A percentile compares a stretch with the other conserved stretches of the same genome.
Evolutionary conservation across 768 basidiomycete species (phyloP).

Genomic region (Kwoniella botswanensis): DNA sequence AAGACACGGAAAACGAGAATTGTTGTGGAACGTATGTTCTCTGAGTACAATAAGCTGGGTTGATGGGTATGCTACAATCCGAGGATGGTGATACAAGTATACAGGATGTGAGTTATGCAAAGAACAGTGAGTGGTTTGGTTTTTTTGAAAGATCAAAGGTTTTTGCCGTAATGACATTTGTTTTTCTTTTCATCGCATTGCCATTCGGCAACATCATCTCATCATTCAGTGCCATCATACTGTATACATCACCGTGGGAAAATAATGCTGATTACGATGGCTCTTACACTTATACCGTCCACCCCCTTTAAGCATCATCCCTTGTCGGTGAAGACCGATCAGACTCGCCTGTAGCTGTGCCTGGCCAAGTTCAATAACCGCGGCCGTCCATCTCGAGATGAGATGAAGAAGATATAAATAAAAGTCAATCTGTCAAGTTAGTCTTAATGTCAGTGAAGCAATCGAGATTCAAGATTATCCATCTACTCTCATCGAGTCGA

Average conservation of each 20-base stretch:
- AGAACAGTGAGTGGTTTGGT: too few relatives aligned
- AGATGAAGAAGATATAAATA: neutral
- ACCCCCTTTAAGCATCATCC: neutral
- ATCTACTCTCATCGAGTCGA: neutral
- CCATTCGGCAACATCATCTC: neutral
- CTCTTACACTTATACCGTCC: neutral
- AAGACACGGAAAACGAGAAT: too few relatives aligned
- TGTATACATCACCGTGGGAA: neutral
- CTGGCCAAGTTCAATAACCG: constrained; percentile 3
- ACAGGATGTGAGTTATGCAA: too few relatives aligned
- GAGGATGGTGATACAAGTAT: too few relatives aligned
- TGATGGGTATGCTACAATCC: too few relatives aligned
- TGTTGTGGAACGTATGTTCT: too few relatives aligned
- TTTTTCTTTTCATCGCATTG: neutral
- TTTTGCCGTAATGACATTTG: neutral
- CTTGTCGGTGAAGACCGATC: constrained; percentile 4
- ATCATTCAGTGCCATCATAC: neutral
- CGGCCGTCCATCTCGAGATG: neutral
- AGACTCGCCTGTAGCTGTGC: neutral
- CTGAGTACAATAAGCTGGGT: too few relatives aligned
- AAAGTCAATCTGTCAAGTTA: neutral
- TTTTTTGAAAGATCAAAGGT: too few relatives aligned
- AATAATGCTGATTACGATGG: neutral
- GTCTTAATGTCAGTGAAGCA: neutral
- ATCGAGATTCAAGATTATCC: neutral